Evolutionary conservation across 768 basidiomycete genomes (phyloP).

Genomic region (Lepiota subincarnata): DNA sequence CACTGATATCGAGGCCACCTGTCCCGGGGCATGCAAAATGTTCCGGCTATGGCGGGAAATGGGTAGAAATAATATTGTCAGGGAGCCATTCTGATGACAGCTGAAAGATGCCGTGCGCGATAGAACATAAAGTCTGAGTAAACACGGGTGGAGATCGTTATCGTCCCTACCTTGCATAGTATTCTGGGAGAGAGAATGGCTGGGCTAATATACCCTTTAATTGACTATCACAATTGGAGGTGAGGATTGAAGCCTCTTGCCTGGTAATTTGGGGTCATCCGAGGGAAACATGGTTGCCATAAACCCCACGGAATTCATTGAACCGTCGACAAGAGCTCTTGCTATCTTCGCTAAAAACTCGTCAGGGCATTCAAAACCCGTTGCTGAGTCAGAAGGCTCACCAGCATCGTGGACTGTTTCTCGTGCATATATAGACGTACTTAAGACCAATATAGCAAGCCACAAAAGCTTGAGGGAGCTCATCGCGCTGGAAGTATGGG

Average conservation of each 20-base stretch:
- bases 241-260: conserved; percentile 20
- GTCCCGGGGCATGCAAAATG: conserved; percentile 34
- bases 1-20: conserved; percentile 43
- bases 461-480: neutral
- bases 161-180: conserved; percentile 39
- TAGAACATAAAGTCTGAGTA: neutral
- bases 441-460: neutral
- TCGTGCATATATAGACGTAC: conserved; percentile 10
- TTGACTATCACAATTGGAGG: neutral
- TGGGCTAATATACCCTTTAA: conserved; percentile 25
- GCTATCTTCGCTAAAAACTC: conserved; percentile 35
- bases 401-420: conserved; percentile 51
- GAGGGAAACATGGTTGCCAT: conserved; percentile 48
- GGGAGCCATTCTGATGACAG: conserved; percentile 49
- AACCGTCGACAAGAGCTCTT: conserved; percentile 35
- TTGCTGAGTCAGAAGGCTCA: conserved; percentile 15
- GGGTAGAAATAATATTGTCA: conserved; percentile 47
- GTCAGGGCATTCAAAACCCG: neutral
- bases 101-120: conserved; percentile 21
- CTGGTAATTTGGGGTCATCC: conserved; percentile 34
- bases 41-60: conserved; percentile 54
- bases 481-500: neutral
- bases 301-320: conserved; percentile 35
- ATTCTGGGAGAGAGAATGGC: conserved; percentile 51
- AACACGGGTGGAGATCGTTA: neutral